Percentiles rank a stretch among this genome's conserved stretches.
phyloP scores from a whole-genome alignment of 495 filamentous ascomycete species.

The Xylaria palmicola region DNA sequence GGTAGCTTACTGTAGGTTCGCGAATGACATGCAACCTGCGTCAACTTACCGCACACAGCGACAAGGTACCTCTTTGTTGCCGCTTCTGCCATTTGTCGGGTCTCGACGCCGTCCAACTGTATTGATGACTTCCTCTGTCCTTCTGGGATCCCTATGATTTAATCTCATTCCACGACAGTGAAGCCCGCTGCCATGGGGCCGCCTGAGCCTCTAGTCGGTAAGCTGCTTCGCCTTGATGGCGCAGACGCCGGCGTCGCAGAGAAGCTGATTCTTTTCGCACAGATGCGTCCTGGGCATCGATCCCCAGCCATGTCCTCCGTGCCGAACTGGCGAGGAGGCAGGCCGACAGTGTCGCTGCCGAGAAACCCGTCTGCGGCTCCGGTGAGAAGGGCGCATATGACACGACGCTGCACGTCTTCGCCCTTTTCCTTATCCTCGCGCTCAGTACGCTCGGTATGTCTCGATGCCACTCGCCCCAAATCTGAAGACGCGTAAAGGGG shows the following conservation, averaged over 20 bases:
- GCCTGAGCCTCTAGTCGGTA: conserved; percentile 1
- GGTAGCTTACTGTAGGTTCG: too few relatives aligned
- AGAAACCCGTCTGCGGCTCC: conserved; percentile 62
- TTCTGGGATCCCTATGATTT: background rate
- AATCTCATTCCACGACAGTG: background rate
- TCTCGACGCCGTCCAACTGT: too few relatives aligned
- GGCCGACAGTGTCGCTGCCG: conserved; percentile 21
- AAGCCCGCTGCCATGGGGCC: conserved; percentile 6
- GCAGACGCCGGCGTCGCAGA: background rate
- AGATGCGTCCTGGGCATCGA: conserved; percentile 42
- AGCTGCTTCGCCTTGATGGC: background rate
- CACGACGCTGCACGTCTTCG: conserved; percentile 68
- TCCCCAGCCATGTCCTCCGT: conserved; percentile 50
- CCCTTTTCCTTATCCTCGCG: conserved; percentile 70
- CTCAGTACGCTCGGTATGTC: conserved; percentile 69
- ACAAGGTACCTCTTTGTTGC: too few relatives aligned
- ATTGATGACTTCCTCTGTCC: too few relatives aligned
- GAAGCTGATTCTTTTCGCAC: background rate
- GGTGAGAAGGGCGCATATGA: conserved; percentile 60
- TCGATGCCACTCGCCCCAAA: background rate
- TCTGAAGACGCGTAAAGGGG: background rate
- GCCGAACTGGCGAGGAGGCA: conserved; percentile 51
- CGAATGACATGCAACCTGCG: too few relatives aligned
- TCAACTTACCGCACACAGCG: too few relatives aligned
- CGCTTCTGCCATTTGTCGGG: too few relatives aligned